Base-by-base conservation (phyloP, 2,329 filamentous ascomycete species). In the Didymosphaeria variabile region DNA sequence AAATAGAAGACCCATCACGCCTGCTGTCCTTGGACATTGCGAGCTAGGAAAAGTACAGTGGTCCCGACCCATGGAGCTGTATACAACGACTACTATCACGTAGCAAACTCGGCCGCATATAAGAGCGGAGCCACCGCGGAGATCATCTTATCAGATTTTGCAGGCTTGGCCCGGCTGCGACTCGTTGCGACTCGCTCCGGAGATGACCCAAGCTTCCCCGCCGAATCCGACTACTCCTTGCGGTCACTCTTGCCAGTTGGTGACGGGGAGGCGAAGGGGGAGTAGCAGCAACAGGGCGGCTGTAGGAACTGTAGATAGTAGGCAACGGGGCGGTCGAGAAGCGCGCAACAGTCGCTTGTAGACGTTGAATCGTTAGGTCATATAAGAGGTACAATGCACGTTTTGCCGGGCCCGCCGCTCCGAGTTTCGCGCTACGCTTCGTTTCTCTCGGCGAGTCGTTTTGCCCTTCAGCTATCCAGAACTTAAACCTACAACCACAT, bases 61-160 rank as follows among this genome's bases (percentile, higher is more conserved):
- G 32, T 19, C 19, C 34, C 9, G 34, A 15, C 10, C 10, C 15
- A 36, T 5, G 38, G 51, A 15, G n/a, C 29, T 31, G 13, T 29
- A 13, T 32, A 21, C 17, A 34, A 26, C 19, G 44, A 3, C 26
- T 29, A 29, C 26, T 6, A 6, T 5, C 4, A 29, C 26, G 26
- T 10, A 31, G 12, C n/a, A 34, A 13, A 42, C 3, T 36, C 46
- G 26, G 19, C 10, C 6, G 21, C 12, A 42, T 29, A 9, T 42
- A 17, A 29, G 45, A 26, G 58, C 45, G 58, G 58, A 52, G 34
- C 2, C 17, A 42, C 46, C 38, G 45, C 62, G 68, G 67, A 71
- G 67, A 67, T 70, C 67, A 70, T 72, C 67, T 66, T 67, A 74
- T 74, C 66, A 71, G 69, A 74, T 74, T 63, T 52, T 42, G 59